phyloP scores from a whole-genome alignment of 306 rosid species.

The Sophora flavescens region DNA sequence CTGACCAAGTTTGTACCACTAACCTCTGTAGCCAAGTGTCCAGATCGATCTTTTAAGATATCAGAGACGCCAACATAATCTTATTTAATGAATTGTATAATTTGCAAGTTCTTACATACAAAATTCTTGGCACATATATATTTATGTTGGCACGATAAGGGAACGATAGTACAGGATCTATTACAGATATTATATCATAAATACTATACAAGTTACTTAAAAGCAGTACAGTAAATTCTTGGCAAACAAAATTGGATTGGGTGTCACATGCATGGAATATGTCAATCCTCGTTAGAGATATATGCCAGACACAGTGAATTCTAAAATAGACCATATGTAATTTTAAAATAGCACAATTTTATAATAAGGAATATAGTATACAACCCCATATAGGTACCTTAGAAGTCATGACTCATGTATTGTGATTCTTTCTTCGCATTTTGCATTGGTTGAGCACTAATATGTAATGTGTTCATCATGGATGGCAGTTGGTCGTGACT shows the following conservation, averaged over 20 bases:
- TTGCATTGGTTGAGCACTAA: not conserved
- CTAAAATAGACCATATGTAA: not conserved
- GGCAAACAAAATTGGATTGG: not conserved
- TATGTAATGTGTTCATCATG: constrained; percentile 8
- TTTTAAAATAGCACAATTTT: not conserved
- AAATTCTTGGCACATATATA: constrained; percentile 2
- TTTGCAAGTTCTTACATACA: not conserved
- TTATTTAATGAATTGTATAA: not conserved
- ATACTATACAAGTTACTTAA: not conserved
- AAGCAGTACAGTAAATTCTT: not conserved
- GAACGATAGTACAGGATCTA: not conserved
- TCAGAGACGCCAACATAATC: not conserved
- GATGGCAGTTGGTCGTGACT: constrained; percentile 3
- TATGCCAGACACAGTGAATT: not conserved
- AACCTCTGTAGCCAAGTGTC: too few species aligned
- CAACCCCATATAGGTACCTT: not conserved
- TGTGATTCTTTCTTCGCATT: not conserved
- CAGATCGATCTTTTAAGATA: not conserved
- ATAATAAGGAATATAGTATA: not conserved
- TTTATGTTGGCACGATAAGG: not conserved
- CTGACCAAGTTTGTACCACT: not conserved
- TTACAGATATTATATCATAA: not conserved
- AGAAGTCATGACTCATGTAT: not conserved
- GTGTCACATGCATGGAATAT: constrained; percentile 10
- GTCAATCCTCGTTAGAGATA: not conserved